A percentile compares a stretch with the other conserved stretches of the same genome.
phyloP scores from a whole-genome alignment of 2,329 filamentous ascomycete species.

The Aspergillus ochraceus region DNA sequence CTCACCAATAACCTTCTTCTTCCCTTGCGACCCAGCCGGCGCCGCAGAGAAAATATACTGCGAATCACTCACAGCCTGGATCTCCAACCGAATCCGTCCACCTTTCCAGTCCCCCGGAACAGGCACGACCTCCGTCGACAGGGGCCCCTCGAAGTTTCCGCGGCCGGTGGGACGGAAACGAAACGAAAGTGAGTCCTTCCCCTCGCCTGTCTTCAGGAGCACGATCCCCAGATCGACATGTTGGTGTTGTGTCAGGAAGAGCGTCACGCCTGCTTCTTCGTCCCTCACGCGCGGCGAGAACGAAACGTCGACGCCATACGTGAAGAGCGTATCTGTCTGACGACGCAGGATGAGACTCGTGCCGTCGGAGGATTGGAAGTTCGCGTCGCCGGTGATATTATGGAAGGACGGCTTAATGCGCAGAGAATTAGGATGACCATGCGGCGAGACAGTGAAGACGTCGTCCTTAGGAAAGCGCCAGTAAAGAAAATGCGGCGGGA shows the following conservation, averaged over 20 bases:
- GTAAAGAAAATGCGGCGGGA: conserved; percentile 58
- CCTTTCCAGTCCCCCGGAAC: neutral
- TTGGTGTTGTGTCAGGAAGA: conserved; percentile 20
- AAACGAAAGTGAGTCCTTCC: neutral
- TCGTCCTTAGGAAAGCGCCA: conserved; percentile 53
- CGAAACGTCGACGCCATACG: conserved; percentile 14
- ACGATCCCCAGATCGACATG: conserved; percentile 21
- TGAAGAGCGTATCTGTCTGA: conserved; percentile 21
- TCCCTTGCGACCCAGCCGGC: neutral
- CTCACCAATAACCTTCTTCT: neutral
- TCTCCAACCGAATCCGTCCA: neutral
- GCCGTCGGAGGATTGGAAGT: conserved; percentile 6
- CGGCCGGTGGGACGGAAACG: neutral
- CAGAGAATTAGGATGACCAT: conserved; percentile 45
- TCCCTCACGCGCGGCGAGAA: neutral
- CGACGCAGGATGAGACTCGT: conserved; percentile 12
- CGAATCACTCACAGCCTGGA: conserved; percentile 4
- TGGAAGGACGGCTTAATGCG: conserved; percentile 50
- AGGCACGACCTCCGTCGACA: neutral
- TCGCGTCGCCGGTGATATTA: conserved; percentile 56
- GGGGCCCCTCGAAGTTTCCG: neutral
- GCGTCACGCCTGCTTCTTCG: conserved; percentile 17
- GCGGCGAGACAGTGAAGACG: conserved; percentile 50
- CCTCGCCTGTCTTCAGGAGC: neutral
- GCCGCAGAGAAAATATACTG: conserved; percentile 4